Percentiles rank a stretch among this genome's conserved stretches.
Evolutionary conservation across 192 early-diverging fungal genomes (phyloP).

Genomic region (Podila minutissima): DNA sequence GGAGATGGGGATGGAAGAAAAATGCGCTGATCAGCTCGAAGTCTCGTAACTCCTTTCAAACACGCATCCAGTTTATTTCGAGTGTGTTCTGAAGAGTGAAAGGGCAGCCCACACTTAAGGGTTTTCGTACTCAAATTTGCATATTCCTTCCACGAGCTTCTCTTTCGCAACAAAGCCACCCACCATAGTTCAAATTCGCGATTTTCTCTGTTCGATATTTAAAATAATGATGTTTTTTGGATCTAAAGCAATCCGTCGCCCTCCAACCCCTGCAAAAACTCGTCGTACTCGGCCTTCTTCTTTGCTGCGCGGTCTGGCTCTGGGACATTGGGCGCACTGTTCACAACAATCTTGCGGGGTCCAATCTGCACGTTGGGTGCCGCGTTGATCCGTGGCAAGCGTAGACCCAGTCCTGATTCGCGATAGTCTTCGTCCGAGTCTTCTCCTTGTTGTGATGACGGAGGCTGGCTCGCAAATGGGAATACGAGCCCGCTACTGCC

Average conservation of each 20-base stretch:
- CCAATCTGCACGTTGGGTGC: slow-evolving; percentile 30
- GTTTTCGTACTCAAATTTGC: not conserved
- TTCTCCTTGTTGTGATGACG: not conserved
- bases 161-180: slow-evolving; percentile 1
- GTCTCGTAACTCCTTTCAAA: not conserved
- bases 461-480: not conserved
- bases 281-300: slow-evolving; percentile 50
- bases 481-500: too few relatives aligned
- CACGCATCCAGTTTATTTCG: too few relatives aligned
- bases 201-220: not conserved
- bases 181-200: not conserved
- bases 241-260: slow-evolving; percentile 35
- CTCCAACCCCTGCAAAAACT: slow-evolving; percentile 37
- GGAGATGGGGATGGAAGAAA: slow-evolving; percentile 2
- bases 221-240: not conserved
- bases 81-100: too few relatives aligned
- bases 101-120: not conserved
- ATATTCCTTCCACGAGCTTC: slow-evolving; percentile 4
- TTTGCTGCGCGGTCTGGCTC: slow-evolving; percentile 28
- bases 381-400: slow-evolving; percentile 26
- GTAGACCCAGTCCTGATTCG: slow-evolving; percentile 33
- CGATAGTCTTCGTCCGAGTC: slow-evolving; percentile 3
- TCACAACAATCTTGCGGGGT: slow-evolving; percentile 27
- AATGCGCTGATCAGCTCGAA: not conserved
- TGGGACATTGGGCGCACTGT: slow-evolving; percentile 43